Evolutionary conservation across 495 filamentous ascomycete species (phyloP), one percentile per base, ranked within the genome.

Genomic region (Penicillium ochrochloron): DNA sequence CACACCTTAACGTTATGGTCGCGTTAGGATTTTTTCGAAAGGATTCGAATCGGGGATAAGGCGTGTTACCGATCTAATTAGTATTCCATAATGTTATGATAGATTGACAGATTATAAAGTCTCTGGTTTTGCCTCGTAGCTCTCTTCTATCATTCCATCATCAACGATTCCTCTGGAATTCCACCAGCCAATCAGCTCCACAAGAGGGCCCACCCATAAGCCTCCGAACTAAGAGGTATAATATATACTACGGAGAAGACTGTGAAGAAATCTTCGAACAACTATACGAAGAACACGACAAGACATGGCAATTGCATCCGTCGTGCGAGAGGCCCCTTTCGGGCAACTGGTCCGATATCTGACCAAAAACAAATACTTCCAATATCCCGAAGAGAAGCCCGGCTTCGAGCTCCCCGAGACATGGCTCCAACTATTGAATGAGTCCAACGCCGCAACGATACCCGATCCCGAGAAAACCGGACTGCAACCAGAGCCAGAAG

Each of bases 371-470:
- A 79, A 75, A 66, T 60, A 82, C 48, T 69, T 86, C 33, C 73
- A 79, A 68, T 88, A 87, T 56, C 83, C 83, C 6, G 84, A 87
- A 75, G 85, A 87, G 60, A 70, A 76, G 48, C 63, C 78, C 23
- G 79, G 73, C 57, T 88, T 88, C 68, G 62, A 80, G 66, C 74
- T 85, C 11, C 82, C 84, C 3, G 73, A 79, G 34, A 35, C 69
- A 62, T 88, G 84, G 75, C 70, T 71, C 15, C 52, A 70, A 37
- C 53, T 72, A n/a, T 57, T 72, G 64, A 60, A 70, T 31, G 39
- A 57, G n/a, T 53, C 57, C 2, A 61, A 51, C 6, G 19, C 55
- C 37, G 15, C 25, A 63, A 58, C 19, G 66, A 65, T 19, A 54
- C 6, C 34, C 7, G 58, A 53, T 15, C 51, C 25, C 19, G 55